Percentiles rank a stretch among this genome's conserved stretches.
phyloP scores from a whole-genome alignment of 2,329 filamentous ascomycete species.

The Microdochium paspali region DNA sequence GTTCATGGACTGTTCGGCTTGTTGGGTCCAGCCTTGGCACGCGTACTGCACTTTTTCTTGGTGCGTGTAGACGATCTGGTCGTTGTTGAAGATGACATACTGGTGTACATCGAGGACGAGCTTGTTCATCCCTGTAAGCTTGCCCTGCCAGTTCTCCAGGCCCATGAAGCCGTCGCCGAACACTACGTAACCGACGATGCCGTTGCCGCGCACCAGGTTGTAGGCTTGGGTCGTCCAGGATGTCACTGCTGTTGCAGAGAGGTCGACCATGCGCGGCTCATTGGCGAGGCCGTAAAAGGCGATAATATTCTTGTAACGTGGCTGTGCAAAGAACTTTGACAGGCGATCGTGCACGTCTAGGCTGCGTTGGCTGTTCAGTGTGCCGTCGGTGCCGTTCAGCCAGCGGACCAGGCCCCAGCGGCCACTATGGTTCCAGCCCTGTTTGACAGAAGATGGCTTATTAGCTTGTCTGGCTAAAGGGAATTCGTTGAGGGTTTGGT shows the following conservation, averaged over 20 bases:
- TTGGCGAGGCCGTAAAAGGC: conserved; percentile 92
- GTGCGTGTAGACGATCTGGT: conserved; percentile 76
- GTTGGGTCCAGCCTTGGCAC: conserved; percentile 76
- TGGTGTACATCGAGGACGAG: conserved; percentile 95
- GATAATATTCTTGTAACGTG: conserved; percentile 84
- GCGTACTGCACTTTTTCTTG: conserved; percentile 78
- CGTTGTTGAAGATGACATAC: conserved; percentile 94
- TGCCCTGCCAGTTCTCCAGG: conserved; percentile 80
- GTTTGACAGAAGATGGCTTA: no score
- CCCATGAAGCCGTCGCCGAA: conserved; percentile 96
- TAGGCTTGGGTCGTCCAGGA: conserved; percentile 73
- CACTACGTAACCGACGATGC: conserved; percentile 61
- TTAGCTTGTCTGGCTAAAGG: no score
- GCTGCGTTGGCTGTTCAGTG: conserved; percentile 67
- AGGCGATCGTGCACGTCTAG: conserved; percentile 82
- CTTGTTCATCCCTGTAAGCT: conserved; percentile 60
- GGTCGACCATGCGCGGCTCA: conserved; percentile 78
- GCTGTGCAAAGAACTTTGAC: conserved; percentile 86
- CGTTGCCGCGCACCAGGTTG: conserved; percentile 64
- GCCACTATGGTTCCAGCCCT: conserved; percentile 91
- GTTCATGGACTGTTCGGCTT: conserved; percentile 65
- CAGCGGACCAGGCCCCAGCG: conserved; percentile 72
- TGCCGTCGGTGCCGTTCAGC: conserved; percentile 84
- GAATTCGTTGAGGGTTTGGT: background rate
- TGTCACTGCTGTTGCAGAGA: conserved; percentile 59